Evolutionary conservation across 1,284 basidiomycete species (phyloP), one percentile per base, ranked within the genome.

Genomic region (Stereum hirsutum): DNA sequence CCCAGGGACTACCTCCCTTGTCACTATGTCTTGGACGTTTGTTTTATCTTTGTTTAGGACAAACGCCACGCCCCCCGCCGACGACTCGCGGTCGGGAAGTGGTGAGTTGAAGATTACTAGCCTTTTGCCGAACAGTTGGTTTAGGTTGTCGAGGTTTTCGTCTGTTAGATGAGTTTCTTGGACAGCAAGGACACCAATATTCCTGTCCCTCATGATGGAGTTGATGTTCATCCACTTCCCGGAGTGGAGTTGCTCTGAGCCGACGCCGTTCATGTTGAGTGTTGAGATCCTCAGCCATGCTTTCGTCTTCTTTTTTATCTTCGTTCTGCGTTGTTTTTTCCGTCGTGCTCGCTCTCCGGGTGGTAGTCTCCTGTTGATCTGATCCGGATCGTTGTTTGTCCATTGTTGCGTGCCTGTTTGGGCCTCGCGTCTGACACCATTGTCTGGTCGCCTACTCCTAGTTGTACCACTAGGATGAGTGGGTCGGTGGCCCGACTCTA

Each of bases 1-100:
- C 1, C 65, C 65, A 0, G 59, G 55, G 0, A 63, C 40, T 2
- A 68, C 45, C 6, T 44, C 53, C 6, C 11, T 36, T 0, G 36
- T 36, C 20, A 10, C 45, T 0, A 52, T 34, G 1, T 49, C 38
- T 1, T 49, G 33, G 0, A 49, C 42, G 2, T 54, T 46, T 0
- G 50, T 52, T 0, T 60, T 24, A 0, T 54, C 39, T 43, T 55
- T 57, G 38, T 69, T 69, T 1, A 71, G 41, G 0, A 66, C 54
- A 6, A 66, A 45, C 0, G 65, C 62, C 0, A 68, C 57, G 0
- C 65, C 63, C 6, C 42, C 46, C 0, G 38, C 15, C 0, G 33
- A 27, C 0, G 38, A 38, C 0, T 48, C 45, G n/a, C 6, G 17
- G 2, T 27, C 10, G 0, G 42, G 43, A 19, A 41, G 17, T 0